Evolutionary conservation across 2,329 filamentous ascomycete genomes (phyloP).

Genomic region (Mariannaea elegans): DNA sequence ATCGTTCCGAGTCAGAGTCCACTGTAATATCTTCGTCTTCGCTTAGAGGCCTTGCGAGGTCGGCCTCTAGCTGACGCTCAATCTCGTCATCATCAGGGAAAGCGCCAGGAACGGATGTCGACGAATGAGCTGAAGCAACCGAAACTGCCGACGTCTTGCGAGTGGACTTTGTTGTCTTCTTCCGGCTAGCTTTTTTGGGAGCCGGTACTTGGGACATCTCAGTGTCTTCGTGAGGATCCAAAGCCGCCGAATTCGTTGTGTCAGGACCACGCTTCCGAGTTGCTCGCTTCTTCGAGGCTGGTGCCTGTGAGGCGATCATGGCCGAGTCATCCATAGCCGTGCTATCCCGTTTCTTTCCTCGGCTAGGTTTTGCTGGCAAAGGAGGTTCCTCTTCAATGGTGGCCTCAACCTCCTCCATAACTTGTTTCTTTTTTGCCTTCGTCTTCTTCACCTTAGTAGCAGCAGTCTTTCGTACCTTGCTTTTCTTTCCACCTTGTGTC

Average conservation of each 20-base stretch:
- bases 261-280: slow-evolving; percentile 60
- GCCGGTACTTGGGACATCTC: slow-evolving; percentile 50
- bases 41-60: slow-evolving; percentile 65
- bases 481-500: slow-evolving; percentile 67
- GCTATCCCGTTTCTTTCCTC: slow-evolving; percentile 71
- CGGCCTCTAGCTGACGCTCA: slow-evolving; percentile 71
- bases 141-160: slow-evolving; percentile 58
- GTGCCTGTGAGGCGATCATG: slow-evolving; percentile 54
- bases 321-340: slow-evolving; percentile 63
- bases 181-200: slow-evolving; percentile 41
- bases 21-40: slow-evolving; percentile 61
- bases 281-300: slow-evolving; percentile 67
- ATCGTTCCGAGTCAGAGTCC: slow-evolving; percentile 57
- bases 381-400: slow-evolving; percentile 30
- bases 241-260: slow-evolving; percentile 49
- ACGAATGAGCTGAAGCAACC: slow-evolving; percentile 59
- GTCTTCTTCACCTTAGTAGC: slow-evolving; percentile 41
- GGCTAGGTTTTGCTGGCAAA: slow-evolving; percentile 48
- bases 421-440: slow-evolving; percentile 62
- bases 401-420: slow-evolving; percentile 53
- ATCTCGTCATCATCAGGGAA: slow-evolving; percentile 71
- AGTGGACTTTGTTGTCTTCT: slow-evolving; percentile 51
- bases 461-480: slow-evolving; percentile 62
- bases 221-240: slow-evolving; percentile 51
- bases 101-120: slow-evolving; percentile 48